Conservation (phyloP, 2,329 filamentous ascomycete genomes). For the Daldinia sp. region DNA sequence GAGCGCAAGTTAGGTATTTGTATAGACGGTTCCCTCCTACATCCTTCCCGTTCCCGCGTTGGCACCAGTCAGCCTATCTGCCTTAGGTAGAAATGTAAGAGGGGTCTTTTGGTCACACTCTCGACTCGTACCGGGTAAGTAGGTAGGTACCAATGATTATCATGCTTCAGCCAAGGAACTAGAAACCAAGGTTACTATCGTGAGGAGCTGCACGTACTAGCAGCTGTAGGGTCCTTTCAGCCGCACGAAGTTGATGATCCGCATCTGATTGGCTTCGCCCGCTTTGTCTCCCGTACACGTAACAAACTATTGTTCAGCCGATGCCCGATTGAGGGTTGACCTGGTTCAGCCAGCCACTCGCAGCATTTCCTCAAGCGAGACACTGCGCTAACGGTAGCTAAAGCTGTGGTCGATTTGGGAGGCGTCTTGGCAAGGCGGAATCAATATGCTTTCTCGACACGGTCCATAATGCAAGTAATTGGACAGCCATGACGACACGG, state of each 20-base stretch:
- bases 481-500: not conserved
- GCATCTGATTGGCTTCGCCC: slow-evolving; percentile 29
- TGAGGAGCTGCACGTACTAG: slow-evolving; percentile 19
- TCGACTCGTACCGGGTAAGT: not conserved
- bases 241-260: slow-evolving; percentile 24
- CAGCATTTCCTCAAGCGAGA: slow-evolving; percentile 27
- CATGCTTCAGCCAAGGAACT: slow-evolving; percentile 10
- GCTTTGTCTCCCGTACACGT: not conserved
- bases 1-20: slow-evolving; percentile 31
- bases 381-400: slow-evolving; percentile 10
- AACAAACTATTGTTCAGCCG: slow-evolving; percentile 32
- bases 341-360: slow-evolving; percentile 30
- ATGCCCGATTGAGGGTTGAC: slow-evolving; percentile 26
- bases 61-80: slow-evolving; percentile 14
- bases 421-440: slow-evolving; percentile 38
- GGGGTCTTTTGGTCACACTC: not conserved
- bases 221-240: slow-evolving; percentile 34
- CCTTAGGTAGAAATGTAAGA: not conserved
- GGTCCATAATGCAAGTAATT: not conserved
- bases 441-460: not conserved
- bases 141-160: slow-evolving; percentile 6
- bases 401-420: slow-evolving; percentile 3
- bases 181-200: slow-evolving; percentile 7
- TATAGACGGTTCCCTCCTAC: slow-evolving; percentile 18
- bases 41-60: slow-evolving; percentile 10